Base-by-base conservation (phyloP, 1,139 yeast genomes). In the Suhomyces anneliseae region DNA sequence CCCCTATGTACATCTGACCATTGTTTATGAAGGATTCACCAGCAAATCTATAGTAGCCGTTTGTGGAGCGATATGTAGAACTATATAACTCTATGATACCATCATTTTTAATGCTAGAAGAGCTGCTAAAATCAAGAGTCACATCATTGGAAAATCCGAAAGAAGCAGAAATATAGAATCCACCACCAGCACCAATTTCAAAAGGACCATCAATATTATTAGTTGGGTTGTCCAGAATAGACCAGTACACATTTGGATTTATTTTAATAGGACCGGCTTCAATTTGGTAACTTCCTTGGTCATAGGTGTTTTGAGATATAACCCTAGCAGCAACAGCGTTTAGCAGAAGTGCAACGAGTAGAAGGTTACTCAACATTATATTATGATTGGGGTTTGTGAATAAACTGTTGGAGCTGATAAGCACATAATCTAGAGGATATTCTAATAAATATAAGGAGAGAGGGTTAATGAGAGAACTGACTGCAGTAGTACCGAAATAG, bases 41-140 rank as follows among this genome's bases (percentile, higher is more conserved):
- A 3, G 39, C 49, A 15, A 55, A 44, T 7, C 33, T 27, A 39
- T 45, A 54, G 8, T 42, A 41, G 3, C 52, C 46, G n/a, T 53
- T 41, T 9, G 48, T 42, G 38, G 49, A 42, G 1, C 52, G 44
- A 12, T 33, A 24, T 24, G 48, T 42, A 7, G 56, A 45, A 39
- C 52, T 52, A 41, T n/a, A n/a, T n/a, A 53, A 55, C 8, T 53
- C 34, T 10, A 54, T 36, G 12, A 29, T 34, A 31, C 59, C 59
- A 40, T 43, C 32, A 38, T 56, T 55, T n/a, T 24, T 12, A 40
- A 51, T 39, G 32, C 43, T 46, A 5, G 47, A 8, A 6, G 44
- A 32, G 24, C 50, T 48, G 6, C 46, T 36, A 15, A 54, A 51
- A 3, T 46, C 42, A 11, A 54, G 49, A 1, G 47, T 44, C 42